Evolutionary conservation across 2,329 filamentous ascomycete species (phyloP).

Genomic region (Ampelomyces quisqualis): DNA sequence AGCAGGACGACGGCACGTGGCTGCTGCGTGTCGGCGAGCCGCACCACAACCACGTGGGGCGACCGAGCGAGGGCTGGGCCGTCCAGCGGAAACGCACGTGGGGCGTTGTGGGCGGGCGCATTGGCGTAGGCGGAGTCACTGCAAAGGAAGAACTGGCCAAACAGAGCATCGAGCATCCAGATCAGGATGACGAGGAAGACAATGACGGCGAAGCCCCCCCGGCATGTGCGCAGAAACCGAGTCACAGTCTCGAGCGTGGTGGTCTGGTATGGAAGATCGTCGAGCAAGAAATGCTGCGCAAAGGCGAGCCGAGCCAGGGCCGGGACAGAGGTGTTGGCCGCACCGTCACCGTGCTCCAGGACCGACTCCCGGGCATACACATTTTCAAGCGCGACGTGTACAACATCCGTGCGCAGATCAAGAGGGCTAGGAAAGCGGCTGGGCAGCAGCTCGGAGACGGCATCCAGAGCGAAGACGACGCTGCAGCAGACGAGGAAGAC

Average conservation of each 20-base stretch:
- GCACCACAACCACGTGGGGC: conserved; percentile 35
- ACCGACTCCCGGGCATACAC: conserved; percentile 33
- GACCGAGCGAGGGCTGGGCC: conserved; percentile 33
- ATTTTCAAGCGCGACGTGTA: conserved; percentile 43
- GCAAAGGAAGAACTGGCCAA: conserved; percentile 32
- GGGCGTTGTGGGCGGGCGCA: conserved; percentile 32
- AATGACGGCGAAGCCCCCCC: conserved; percentile 3
- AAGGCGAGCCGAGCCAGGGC: conserved; percentile 25
- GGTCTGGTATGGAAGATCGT: conserved; percentile 39
- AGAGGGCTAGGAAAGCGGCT: conserved; percentile 32
- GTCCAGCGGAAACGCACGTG: conserved; percentile 39
- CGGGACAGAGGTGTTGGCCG: conserved; percentile 37
- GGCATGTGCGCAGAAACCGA: conserved; percentile 9
- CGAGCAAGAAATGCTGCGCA: conserved; percentile 39
- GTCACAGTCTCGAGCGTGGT: conserved; percentile 30
- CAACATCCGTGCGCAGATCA: conserved; percentile 40
- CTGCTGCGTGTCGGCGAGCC: conserved; percentile 32
- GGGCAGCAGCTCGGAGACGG: conserved; percentile 30
- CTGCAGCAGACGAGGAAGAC: conserved; percentile 6
- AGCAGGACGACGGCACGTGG: conserved; percentile 34
- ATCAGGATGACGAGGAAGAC: conserved; percentile 8
- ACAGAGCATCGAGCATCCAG: conserved; percentile 1
- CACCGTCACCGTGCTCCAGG: conserved; percentile 35
- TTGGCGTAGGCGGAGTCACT: conserved; percentile 36
- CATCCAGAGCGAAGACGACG: conserved; percentile 19